Evolutionary conservation across 1,139 yeast genomes (phyloP), one percentile per base, ranked within the genome.

Genomic region (Debaryomycetaceae sp.): DNA sequence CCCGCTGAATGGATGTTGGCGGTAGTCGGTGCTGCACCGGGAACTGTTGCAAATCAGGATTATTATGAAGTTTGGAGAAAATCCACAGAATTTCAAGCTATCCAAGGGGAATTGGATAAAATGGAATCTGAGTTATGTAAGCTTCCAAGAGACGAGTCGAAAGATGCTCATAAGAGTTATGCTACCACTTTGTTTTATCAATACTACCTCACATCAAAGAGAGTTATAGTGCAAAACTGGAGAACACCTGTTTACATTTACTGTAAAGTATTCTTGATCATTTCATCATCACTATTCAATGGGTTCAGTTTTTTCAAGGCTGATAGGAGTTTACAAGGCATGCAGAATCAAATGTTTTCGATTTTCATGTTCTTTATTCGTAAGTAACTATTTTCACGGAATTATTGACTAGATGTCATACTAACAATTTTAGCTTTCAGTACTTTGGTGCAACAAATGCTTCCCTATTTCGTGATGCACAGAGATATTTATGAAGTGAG

Each of bases 1-100:
- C 93, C 91, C 7, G 91, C 91, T 5, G 93, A 85, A 60, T 85
- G 89, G 89, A 85, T 85, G 88, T 69, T 85, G 55, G 84, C 81
- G 51, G 87, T 83, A 45, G 84, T 84, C 58, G 90, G 90, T 45
- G 90, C 90, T 36, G 91, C 90, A 27, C 90, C 91, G 5, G 90
- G 89, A 27, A 77, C 87, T 31, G 76, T 73, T 48, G 86, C 88
- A 33, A 75, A 70, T 39, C 79, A 78, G 53, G 85, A 85, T 59
- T 85, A 81, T 62, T 71, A 75, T 50, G 80, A 83, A 49, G 84
- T 81, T 27, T 85, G 93, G 93, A 65, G 69, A 52, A 68, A 72
- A 42, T 82, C 88, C 6, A 63, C 68, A 0, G 88, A 85, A 60
- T 75, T 75, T 55, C 56, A 58, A 37, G 76, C 64, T 1, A 69